phyloP scores from a whole-genome alignment of 306 rosid genomes.

The Cucumis melo region DNA sequence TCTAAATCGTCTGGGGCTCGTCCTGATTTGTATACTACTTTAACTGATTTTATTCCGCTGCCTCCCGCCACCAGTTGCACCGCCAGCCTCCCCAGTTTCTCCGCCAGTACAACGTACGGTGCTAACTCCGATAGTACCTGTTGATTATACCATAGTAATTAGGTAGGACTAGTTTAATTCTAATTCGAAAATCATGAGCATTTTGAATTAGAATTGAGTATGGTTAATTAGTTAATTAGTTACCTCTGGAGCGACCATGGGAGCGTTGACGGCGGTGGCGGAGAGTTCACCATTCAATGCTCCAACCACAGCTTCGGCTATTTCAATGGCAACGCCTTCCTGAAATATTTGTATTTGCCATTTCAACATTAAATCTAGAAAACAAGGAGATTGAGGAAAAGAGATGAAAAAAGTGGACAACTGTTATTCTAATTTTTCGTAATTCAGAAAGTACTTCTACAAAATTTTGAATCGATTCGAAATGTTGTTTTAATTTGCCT shows the following conservation, averaged over 20 bases:
- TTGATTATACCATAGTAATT: too few relatives aligned
- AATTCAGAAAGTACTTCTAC: too few relatives aligned
- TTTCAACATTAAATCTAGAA: too few relatives aligned
- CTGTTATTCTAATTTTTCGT: too few relatives aligned
- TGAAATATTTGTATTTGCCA: slow-evolving; percentile 4
- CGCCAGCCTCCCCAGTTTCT: slow-evolving; percentile 67
- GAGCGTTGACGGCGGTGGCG: slow-evolving; percentile 97
- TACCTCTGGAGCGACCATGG: slow-evolving; percentile 93
- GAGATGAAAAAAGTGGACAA: too few relatives aligned
- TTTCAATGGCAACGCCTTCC: slow-evolving; percentile 98
- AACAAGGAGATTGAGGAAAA: too few relatives aligned
- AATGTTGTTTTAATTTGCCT: too few relatives aligned
- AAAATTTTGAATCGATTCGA: too few relatives aligned
- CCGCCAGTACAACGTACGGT: slow-evolving; percentile 63
- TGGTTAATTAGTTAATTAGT: too few relatives aligned
- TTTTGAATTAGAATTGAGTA: background rate
- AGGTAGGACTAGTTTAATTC: background rate
- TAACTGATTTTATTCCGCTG: slow-evolving; percentile 48
- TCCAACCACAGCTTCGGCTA: slow-evolving; percentile 94
- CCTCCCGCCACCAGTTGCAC: slow-evolving; percentile 72
- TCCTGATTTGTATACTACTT: slow-evolving; percentile 44
- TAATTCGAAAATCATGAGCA: too few relatives aligned
- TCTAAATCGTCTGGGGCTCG: slow-evolving; percentile 65
- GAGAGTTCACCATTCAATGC: slow-evolving; percentile 83
- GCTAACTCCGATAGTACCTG: slow-evolving; percentile 71